Evolutionary conservation across 2,329 filamentous ascomycete genomes (phyloP).

Genomic region (Juglanconis sp.): DNA sequence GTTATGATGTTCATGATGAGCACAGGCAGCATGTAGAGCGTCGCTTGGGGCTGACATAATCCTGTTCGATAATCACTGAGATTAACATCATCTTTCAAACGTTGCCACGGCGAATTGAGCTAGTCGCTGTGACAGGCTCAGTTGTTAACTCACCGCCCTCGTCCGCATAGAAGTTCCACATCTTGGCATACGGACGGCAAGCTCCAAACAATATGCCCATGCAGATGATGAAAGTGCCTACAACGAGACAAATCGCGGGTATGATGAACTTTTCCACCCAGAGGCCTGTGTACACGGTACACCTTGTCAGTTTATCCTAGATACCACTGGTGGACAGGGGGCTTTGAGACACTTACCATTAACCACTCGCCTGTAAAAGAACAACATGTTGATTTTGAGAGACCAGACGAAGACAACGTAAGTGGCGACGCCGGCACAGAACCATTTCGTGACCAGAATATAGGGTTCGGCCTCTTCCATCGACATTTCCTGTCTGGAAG

Average conservation of each 20-base stretch:
- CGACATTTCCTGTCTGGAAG: constrained; percentile 30
- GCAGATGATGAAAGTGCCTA: constrained; percentile 25
- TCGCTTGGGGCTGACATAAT: constrained; percentile 31
- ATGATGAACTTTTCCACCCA: constrained; percentile 35
- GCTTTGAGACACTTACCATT: constrained; percentile 11
- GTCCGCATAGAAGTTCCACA: constrained; percentile 36
- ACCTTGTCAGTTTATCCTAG: not conserved
- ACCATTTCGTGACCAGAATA: constrained; percentile 33
- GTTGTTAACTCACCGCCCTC: constrained; percentile 31
- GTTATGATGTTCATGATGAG: constrained; percentile 32
- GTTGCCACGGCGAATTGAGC: not conserved
- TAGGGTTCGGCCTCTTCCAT: constrained; percentile 25
- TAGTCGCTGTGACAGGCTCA: no score
- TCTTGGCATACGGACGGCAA: constrained; percentile 31
- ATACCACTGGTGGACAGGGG: not conserved
- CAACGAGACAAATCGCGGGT: constrained; percentile 31
- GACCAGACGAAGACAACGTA: constrained; percentile 37
- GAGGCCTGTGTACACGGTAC: constrained; percentile 15
- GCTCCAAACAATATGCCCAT: constrained; percentile 26
- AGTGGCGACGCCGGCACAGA: constrained; percentile 31
- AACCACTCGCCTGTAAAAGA: constrained; percentile 36
- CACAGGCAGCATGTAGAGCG: constrained; percentile 29
- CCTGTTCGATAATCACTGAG: constrained; percentile 2
- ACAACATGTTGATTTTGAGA: constrained; percentile 40
- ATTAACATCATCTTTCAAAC: not conserved